phyloP scores from a whole-genome alignment of 371 early-diverging fungal genomes.

The Mucor circinelloides region DNA sequence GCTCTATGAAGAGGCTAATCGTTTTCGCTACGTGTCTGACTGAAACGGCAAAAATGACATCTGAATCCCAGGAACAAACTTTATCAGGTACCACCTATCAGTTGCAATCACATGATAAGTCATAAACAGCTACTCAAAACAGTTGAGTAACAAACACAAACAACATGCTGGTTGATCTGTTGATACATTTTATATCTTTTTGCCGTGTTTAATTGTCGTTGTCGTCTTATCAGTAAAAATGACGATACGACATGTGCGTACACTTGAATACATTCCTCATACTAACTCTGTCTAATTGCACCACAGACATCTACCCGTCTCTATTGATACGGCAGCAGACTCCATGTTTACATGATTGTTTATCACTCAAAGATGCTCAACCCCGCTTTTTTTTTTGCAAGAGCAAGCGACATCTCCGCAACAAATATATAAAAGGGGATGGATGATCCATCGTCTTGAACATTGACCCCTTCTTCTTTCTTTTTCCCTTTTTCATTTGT shows the following conservation, averaged over 20 bases:
- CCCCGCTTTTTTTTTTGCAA: not conserved
- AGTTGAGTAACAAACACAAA: too few species aligned
- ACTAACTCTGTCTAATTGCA: too few species aligned
- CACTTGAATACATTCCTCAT: not conserved
- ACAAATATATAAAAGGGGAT: not conserved
- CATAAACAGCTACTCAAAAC: too few species aligned
- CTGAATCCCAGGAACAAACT: too few species aligned
- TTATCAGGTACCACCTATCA: too few species aligned
- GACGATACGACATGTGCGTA: not conserved
- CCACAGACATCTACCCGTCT: too few species aligned
- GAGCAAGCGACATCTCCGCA: not conserved
- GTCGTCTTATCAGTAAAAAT: conserved; percentile 1
- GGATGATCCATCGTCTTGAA: not conserved
- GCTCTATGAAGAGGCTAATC: too few species aligned
- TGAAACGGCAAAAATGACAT: too few species aligned
- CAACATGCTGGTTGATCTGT: too few species aligned
- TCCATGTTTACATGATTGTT: not conserved
- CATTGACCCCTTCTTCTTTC: not conserved
- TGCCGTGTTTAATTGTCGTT: not conserved
- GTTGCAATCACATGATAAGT: too few species aligned
- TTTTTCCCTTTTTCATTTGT: conserved; percentile 1
- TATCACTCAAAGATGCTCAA: not conserved
- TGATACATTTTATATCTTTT: too few species aligned
- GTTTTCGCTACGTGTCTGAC: too few species aligned
- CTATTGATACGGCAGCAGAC: not conserved